Conservation (phyloP, 1,139 yeast genomes). For the Sugiyamaella paludigena region DNA sequence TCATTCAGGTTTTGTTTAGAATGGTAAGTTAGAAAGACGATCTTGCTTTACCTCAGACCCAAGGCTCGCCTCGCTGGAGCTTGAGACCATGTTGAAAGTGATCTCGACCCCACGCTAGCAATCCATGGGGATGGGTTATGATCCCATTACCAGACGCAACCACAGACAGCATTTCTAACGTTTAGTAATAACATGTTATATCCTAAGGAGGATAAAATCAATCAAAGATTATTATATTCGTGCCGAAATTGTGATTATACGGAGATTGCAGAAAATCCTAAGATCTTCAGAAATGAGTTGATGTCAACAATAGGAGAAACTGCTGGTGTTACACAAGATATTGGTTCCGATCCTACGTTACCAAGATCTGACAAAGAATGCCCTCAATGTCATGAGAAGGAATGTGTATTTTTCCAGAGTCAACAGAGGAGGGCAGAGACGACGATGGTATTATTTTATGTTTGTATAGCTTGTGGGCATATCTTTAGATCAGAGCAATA, state of each 20-base stretch:
- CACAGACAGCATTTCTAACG: too few species aligned
- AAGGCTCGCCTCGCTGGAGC: neutral
- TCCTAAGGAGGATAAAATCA: conserved; percentile 89
- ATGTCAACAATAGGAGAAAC: conserved; percentile 86
- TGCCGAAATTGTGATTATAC: conserved; percentile 96
- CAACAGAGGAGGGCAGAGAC: conserved; percentile 95
- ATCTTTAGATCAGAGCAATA: conserved; percentile 44
- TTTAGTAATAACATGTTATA: conserved; percentile 89
- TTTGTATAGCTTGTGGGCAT: conserved; percentile 81
- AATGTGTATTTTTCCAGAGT: conserved; percentile 94
- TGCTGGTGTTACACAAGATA: conserved; percentile 96
- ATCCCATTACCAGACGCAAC: too few species aligned
- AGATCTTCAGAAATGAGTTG: conserved; percentile 90
- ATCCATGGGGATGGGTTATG: too few species aligned
- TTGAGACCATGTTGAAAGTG: too few species aligned
- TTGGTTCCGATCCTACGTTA: conserved; percentile 90
- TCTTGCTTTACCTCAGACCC: neutral
- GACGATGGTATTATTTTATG: conserved; percentile 86
- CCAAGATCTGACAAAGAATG: conserved; percentile 94
- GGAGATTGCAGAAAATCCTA: conserved; percentile 84
- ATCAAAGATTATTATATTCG: conserved; percentile 71
- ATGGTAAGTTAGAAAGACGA: conserved; percentile 45
- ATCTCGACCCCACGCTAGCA: too few species aligned
- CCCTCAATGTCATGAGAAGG: conserved; percentile 81
- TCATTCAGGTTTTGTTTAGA: conserved; percentile 91